These are phyloP conservation scores for Fragilaria crotonensis DNA, from an alignment of 108 stramenopile genomes.

Conservation along the genomic window DNA sequence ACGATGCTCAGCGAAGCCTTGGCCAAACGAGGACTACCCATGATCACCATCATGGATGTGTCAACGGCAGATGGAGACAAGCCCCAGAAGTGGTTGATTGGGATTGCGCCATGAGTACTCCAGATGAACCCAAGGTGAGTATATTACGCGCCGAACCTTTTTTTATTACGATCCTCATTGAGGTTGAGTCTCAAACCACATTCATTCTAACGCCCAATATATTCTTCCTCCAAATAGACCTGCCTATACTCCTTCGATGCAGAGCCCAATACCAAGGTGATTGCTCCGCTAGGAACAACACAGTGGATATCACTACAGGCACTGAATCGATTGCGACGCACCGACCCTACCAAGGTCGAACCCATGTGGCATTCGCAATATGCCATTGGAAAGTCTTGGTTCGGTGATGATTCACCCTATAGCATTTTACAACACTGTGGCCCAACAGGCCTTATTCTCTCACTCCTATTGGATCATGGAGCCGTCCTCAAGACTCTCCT, in stretches of 20 bases:
- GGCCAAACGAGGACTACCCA: conserved; percentile 55
- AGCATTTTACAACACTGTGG: conserved; percentile 63
- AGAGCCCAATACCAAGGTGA: conserved; percentile 65
- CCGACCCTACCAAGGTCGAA: conserved; percentile 82
- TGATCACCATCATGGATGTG: conserved; percentile 43
- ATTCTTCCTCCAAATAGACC: too few relatives aligned
- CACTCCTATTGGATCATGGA: conserved; percentile 49
- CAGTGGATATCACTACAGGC: conserved; percentile 71
- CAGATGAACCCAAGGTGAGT: conserved; percentile 44
- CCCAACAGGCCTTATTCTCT: conserved; percentile 48
- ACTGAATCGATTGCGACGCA: conserved; percentile 74
- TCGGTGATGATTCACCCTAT: conserved; percentile 45
- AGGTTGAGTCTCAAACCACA: too few relatives aligned
- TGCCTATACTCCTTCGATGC: conserved; percentile 81
- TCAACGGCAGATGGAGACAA: conserved; percentile 45
- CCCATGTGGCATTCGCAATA: conserved; percentile 84
- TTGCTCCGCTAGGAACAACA: conserved; percentile 52
- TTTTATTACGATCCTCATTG: too few relatives aligned
- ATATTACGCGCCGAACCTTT: too few relatives aligned
- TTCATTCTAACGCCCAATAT: too few relatives aligned
- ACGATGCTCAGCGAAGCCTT: conserved; percentile 62
- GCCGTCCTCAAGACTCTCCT: conserved; percentile 35
- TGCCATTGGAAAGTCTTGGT: conserved; percentile 65
- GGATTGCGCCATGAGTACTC: conserved; percentile 78
- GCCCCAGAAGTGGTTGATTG: conserved; percentile 72